Evolutionary conservation across 495 filamentous ascomycete species (phyloP), one percentile per base, ranked within the genome.

Genomic region (Usnea hakonensis): DNA sequence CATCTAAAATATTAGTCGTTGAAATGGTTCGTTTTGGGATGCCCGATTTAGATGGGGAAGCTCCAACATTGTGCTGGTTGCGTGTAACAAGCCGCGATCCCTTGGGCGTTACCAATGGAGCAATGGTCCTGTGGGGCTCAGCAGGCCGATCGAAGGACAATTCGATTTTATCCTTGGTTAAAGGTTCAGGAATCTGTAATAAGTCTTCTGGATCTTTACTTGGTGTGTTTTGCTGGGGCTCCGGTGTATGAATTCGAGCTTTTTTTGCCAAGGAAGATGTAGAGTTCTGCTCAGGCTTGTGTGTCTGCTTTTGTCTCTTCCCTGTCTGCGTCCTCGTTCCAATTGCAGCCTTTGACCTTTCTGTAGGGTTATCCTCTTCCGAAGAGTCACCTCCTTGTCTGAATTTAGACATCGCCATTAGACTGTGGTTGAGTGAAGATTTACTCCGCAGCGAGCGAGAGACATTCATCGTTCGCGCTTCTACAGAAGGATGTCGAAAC

Each of bases 31-130:
- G 76, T 11, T 69, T 73, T 5, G 78, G 72, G 30, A 78, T 71
- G 16, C 76, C 75, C 14, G 73, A 72, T 65, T 86, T 87, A 17
- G 83, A 85, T 36, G 85, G 84, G 7, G 87, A 87, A 32, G 74
- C 69, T 61, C 82, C 73, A 65, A 78, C 76, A 19, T 69, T 53
- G 28, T 70, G 71, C 19, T 74, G 68, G 35, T 78, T 76, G 61
- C 85, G 85, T 36, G 83, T 80, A 53, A 88, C 76, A 53, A 89
- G 72, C 36, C 84, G 81, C 16, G 88, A 88, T 57, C 90, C 90
- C 67, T 87, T 80, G 0, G 91, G 90, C 0, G 91, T 93, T 21
- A 90, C 75, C 54, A 97, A 81, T 10, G 86, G 84, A 40, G 89
- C 91, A 71, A 95, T 93, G 50, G 83, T 87, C 57, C 72, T 69